phyloP scores from a whole-genome alignment of 2,329 filamentous ascomycete genomes.

The Trichoderma semiorbis region DNA sequence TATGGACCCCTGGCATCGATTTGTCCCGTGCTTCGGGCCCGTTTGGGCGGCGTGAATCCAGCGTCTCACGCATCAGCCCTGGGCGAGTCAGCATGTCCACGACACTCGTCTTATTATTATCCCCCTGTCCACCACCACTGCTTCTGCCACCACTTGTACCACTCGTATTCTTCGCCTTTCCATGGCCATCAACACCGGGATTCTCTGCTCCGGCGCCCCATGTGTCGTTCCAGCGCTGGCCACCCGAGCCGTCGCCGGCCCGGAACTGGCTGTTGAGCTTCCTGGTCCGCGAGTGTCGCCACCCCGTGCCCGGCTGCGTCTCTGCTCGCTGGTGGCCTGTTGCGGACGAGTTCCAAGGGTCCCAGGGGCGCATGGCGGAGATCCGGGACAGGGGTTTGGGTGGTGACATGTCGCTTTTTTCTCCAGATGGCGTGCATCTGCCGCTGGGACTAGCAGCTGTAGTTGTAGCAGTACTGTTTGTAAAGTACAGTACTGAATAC shows the following conservation, averaged over 20 bases:
- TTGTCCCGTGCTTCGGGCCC: not conserved
- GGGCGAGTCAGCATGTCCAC: conserved; percentile 52
- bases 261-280: conserved; percentile 71
- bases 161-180: not conserved
- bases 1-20: not conserved
- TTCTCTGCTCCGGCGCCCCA: conserved; percentile 62
- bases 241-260: conserved; percentile 50
- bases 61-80: conserved; percentile 25
- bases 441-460: not conserved
- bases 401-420: conserved; percentile 15
- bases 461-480: not conserved
- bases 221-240: conserved; percentile 59
- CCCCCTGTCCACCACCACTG: conserved; percentile 33
- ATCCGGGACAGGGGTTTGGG: conserved; percentile 29
- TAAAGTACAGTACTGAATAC: not conserved
- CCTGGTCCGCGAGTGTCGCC: conserved; percentile 65
- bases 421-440: not conserved
- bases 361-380: conserved; percentile 50
- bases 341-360: conserved; percentile 69
- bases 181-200: conserved; percentile 39
- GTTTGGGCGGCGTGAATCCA: not conserved
- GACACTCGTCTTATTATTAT: conserved; percentile 42
- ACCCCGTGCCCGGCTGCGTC: conserved; percentile 59
- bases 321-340: conserved; percentile 79
- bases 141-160: not conserved